phyloP scores from a whole-genome alignment of 202 grass and related monocot genomes.

The Carex sylvatica region DNA sequence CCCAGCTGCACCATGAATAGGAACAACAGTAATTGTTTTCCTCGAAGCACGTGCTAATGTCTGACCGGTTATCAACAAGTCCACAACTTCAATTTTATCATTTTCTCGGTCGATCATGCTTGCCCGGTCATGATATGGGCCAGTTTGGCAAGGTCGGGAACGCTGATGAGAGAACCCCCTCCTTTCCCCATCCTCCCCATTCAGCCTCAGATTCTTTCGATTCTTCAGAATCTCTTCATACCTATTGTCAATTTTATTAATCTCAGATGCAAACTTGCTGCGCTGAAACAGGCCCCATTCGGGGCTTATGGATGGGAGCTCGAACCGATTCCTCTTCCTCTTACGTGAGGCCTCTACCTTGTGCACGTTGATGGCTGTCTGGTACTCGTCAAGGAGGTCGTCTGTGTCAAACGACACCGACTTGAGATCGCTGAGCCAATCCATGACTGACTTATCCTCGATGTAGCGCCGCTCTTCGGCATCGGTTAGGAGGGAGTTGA shows the following conservation, averaged over 20 bases:
- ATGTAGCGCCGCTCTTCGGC: slow-evolving; percentile 33
- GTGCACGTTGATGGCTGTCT: slow-evolving; percentile 8
- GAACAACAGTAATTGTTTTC: slow-evolving; percentile 30
- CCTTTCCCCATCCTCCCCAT: slow-evolving; percentile 8
- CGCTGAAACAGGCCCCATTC: slow-evolving; percentile 3
- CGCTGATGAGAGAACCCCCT: not conserved
- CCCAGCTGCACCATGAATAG: slow-evolving; percentile 33
- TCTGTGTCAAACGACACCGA: slow-evolving; percentile 33
- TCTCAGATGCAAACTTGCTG: slow-evolving; percentile 28
- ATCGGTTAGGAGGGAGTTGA: slow-evolving; percentile 32
- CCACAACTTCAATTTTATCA: slow-evolving; percentile 33
- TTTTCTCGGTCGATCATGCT: slow-evolving; percentile 17
- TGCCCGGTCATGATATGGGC: not conserved
- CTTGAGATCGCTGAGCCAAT: slow-evolving; percentile 37
- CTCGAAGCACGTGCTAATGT: not conserved
- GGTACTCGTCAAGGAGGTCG: slow-evolving; percentile 26
- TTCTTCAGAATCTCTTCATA: slow-evolving; percentile 23
- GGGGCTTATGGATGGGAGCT: not conserved
- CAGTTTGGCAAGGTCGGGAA: not conserved
- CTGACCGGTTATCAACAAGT: slow-evolving; percentile 6
- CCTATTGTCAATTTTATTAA: slow-evolving; percentile 34
- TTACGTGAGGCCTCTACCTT: slow-evolving; percentile 17
- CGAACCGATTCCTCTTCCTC: slow-evolving; percentile 30
- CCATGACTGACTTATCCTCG: slow-evolving; percentile 7
- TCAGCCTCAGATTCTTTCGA: slow-evolving; percentile 19